Percentiles rank a stretch among this genome's conserved stretches.
phyloP scores from a whole-genome alignment of 345 rosid genomes.

The Dipteronia sinensis region DNA sequence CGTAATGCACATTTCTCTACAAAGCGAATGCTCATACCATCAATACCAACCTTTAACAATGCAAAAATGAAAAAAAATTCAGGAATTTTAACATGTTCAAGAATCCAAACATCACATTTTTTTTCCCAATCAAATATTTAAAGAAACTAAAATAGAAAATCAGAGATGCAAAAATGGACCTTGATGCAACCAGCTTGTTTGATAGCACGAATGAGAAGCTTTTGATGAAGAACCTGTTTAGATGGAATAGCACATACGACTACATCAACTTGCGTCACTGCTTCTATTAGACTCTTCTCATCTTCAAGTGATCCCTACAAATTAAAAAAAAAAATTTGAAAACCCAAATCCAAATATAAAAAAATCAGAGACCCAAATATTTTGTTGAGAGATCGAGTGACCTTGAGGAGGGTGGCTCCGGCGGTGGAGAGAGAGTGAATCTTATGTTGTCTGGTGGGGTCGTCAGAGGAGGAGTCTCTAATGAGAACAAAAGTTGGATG shows the following conservation, averaged over 20 bases:
- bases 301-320: constrained; percentile 76
- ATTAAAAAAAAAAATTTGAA: not conserved
- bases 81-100: not conserved
- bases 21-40: not conserved
- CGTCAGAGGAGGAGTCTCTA: constrained; percentile 46
- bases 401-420: constrained; percentile 66
- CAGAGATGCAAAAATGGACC: constrained; percentile 26
- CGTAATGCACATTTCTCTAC: not conserved
- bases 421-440: constrained; percentile 48
- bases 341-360: not conserved
- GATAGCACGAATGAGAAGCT: constrained; percentile 57
- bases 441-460: constrained; percentile 47
- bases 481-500: constrained; percentile 68
- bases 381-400: constrained; percentile 6
- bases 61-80: no score
- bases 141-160: no score
- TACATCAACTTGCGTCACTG: constrained; percentile 71
- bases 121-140: no score
- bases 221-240: constrained; percentile 70
- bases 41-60: not conserved
- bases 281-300: constrained; percentile 59
- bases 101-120: not conserved
- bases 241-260: constrained; percentile 75
- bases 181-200: constrained; percentile 55
- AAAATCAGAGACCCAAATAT: not conserved